Evolutionary conservation across 2,329 filamentous ascomycete genomes (phyloP).

Genomic region (Pestalotiopsis sp.): DNA sequence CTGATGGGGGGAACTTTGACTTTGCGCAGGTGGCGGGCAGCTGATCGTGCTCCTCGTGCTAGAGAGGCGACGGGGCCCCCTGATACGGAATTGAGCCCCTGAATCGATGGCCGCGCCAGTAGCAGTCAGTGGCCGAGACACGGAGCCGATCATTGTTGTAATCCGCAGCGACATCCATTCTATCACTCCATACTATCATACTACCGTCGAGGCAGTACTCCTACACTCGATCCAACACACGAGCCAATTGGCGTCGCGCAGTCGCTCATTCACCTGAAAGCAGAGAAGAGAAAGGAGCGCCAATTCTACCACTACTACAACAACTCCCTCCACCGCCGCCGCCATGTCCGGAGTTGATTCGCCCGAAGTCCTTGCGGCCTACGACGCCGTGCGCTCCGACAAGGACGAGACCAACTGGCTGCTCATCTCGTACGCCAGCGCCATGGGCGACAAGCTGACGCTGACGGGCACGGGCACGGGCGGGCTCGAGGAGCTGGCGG

Average conservation of each 20-base stretch:
- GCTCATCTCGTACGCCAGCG: conserved; percentile 61
- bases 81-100: background rate
- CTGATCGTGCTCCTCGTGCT: background rate
- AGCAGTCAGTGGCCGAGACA: background rate
- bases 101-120: background rate
- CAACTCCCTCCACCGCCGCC: background rate
- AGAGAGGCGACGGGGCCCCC: background rate
- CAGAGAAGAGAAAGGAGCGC: background rate
- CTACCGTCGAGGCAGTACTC: background rate
- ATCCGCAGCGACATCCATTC: background rate
- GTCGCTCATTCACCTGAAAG: background rate
- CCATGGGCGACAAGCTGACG: conserved; percentile 56
- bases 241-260: conserved; percentile 2
- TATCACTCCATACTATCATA: background rate
- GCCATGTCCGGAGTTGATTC: conserved; percentile 58
- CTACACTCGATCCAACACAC: background rate
- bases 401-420: conserved; percentile 69
- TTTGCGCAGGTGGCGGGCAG: background rate
- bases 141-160: background rate
- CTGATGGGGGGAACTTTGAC: background rate
- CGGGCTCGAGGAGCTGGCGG: conserved; percentile 60
- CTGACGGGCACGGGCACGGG: conserved; percentile 62
- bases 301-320: background rate
- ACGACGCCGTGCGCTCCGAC: conserved; percentile 68
- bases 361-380: conserved; percentile 63